phyloP scores from a whole-genome alignment of 768 basidiomycete species.

The Mycena crocata region DNA sequence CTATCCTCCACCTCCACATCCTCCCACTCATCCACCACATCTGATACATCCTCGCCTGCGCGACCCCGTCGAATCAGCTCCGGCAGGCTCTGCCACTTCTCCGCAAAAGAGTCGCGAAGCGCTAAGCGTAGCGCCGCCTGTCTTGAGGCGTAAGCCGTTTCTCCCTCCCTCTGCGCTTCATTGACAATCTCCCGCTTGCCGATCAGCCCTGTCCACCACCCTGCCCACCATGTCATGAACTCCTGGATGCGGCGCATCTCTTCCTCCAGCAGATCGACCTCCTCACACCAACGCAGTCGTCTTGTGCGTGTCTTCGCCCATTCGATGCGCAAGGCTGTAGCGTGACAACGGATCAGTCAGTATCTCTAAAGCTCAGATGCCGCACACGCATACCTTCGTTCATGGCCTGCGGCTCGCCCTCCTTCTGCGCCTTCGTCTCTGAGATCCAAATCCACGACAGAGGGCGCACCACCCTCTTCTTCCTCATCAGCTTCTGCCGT shows the following conservation, averaged over 20 bases:
- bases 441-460: background rate
- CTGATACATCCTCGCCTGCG: background rate
- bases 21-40: background rate
- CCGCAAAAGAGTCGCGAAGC: background rate
- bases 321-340: background rate
- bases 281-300: background rate
- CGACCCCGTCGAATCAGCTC: background rate
- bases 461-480: background rate
- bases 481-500: background rate
- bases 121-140: background rate
- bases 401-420: background rate
- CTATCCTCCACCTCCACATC: background rate
- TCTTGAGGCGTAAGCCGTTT: background rate
- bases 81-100: background rate
- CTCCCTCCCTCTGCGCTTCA: background rate
- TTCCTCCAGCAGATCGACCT: background rate
- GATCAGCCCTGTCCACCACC: background rate
- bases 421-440: background rate
- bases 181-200: background rate
- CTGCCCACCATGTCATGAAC: background rate
- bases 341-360: background rate
- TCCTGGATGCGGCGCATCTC: background rate
- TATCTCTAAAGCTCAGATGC: too few species aligned
- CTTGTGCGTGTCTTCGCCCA: constrained; percentile 1
- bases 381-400: background rate